Conservation (phyloP, 768 basidiomycete genomes). For the Austroboletus festivus region DNA sequence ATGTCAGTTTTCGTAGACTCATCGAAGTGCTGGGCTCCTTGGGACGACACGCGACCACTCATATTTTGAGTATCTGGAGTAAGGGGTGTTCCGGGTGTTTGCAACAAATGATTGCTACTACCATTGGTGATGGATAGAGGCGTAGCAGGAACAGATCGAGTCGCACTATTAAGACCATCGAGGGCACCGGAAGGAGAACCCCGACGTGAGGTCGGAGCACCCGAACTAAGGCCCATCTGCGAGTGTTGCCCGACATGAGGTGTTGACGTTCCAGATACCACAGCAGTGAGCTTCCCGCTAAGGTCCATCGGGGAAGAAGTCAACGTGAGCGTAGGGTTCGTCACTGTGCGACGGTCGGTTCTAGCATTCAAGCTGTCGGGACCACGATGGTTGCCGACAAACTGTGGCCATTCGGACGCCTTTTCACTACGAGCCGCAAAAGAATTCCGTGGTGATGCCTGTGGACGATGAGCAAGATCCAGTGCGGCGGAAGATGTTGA, state of each 20-base stretch:
- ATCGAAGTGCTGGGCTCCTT: conserved; percentile 41
- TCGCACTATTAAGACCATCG: conserved; percentile 56
- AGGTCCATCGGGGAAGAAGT: conserved; percentile 54
- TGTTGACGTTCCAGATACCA: conserved; percentile 58
- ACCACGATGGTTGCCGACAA: conserved; percentile 58
- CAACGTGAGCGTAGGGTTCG: conserved; percentile 68
- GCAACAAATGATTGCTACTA: conserved; percentile 47
- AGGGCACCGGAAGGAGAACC: conserved; percentile 68
- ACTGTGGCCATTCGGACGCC: conserved; percentile 94
- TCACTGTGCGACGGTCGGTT: conserved; percentile 66
- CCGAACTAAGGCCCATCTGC: conserved; percentile 39
- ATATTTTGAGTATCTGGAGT: conserved; percentile 56
- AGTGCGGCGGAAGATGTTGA: conserved; percentile 89
- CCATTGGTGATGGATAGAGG: conserved; percentile 57
- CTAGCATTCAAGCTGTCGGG: conserved; percentile 57
- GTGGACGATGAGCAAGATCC: conserved; percentile 87
- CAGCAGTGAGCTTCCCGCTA: conserved; percentile 40
- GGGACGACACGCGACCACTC: conserved; percentile 61
- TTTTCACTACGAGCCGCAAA: conserved; percentile 62
- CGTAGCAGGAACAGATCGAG: conserved; percentile 83
- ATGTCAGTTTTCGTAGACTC: conserved; percentile 56
- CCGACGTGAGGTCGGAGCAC: conserved; percentile 58
- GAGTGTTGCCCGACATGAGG: conserved; percentile 63
- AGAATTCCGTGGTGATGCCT: conserved; percentile 67
- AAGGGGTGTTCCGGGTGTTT: conserved; percentile 62